Base-by-base conservation (phyloP, 805 yeast species). In the Cyberlindnera euphorbiae region DNA sequence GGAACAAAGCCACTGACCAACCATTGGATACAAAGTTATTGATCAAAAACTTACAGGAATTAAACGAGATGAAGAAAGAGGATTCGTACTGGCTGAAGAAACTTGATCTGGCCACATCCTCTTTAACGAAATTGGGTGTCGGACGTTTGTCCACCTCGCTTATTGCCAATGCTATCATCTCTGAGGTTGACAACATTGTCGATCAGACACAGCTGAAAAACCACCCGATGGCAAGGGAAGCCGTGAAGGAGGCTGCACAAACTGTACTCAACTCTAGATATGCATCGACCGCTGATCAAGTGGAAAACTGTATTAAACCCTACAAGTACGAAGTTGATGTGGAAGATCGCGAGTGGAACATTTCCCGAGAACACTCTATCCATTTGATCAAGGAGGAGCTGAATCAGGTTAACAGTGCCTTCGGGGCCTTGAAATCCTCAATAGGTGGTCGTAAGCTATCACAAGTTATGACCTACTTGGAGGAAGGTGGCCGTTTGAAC, bases 241-340 rank as follows among this genome's bases (percentile, higher is more conserved):
- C 86, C 3, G 88, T 93, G 8, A 75, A 73, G 35, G 95, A 87
- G 27, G 95, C 97, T 3, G 95, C 96, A 0, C 71, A 75, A 22
- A 67, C 79, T 17, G 95, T 93, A 6, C 66, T 93, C 44, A 79
- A 79, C 45, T 64, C 83, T 18, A 77, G 90, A 46, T 93, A 74
- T 56, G 85, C 79, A 46, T 81, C 95, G 1, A 90, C 98, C 0
- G 95, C 98, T 0, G 99, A 94, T 58, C 99, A 93, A 59, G 97
- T 93, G 6, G 99, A 93, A 54, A 93, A 94, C 60, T 89, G 97
- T 63, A 90, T 93, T 53, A 93, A 93, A 58, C 99, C 99, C 3
- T 93, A 82, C 66, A 93, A 93, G 63, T 93, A 90, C 58, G 99
- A 93, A 55, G 89, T 93, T 41, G 99, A 93, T 54, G 76, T 93